phyloP scores from a whole-genome alignment of 1,284 basidiomycete genomes.

The Apiotrichum montevideense region DNA sequence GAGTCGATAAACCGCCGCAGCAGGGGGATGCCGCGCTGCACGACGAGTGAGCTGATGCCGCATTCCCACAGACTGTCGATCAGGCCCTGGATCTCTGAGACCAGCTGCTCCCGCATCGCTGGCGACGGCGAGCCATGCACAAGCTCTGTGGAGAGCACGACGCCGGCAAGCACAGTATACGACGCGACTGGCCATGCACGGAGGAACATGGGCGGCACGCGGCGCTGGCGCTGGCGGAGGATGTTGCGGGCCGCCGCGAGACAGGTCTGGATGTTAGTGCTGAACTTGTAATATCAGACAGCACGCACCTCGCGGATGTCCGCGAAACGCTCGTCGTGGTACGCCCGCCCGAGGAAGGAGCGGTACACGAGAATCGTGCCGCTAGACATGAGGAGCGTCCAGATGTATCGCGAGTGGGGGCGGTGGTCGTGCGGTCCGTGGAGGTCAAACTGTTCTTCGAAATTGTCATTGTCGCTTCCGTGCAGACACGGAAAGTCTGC shows the following conservation, averaged over 20 bases:
- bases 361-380: slow-evolving; percentile 21
- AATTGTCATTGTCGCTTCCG: slow-evolving; percentile 11
- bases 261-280: slow-evolving; percentile 14
- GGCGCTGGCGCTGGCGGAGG: slow-evolving; percentile 18
- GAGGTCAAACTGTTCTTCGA: slow-evolving; percentile 18
- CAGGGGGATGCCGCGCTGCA: slow-evolving; percentile 17
- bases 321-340: slow-evolving; percentile 24
- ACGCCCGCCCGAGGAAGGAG: slow-evolving; percentile 23
- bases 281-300: neutral
- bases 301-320: slow-evolving; percentile 19
- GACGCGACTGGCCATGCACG: slow-evolving; percentile 29
- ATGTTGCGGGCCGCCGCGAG: slow-evolving; percentile 25
- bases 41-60: slow-evolving; percentile 18
- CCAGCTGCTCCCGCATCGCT: slow-evolving; percentile 10
- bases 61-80: slow-evolving; percentile 19
- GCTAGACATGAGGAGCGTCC: slow-evolving; percentile 14
- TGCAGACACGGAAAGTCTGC: slow-evolving; percentile 14
- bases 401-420: slow-evolving; percentile 20
- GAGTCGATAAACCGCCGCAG: slow-evolving; percentile 18
- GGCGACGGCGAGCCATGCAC: slow-evolving; percentile 21
- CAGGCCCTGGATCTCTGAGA: slow-evolving; percentile 14
- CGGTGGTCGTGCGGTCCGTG: slow-evolving; percentile 15
- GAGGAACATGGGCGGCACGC: slow-evolving; percentile 29
- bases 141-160: slow-evolving; percentile 26
- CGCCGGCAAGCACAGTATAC: slow-evolving; percentile 26